Base-by-base conservation (phyloP, 2,329 filamentous ascomycete genomes). In the Zasmidium cellare region DNA sequence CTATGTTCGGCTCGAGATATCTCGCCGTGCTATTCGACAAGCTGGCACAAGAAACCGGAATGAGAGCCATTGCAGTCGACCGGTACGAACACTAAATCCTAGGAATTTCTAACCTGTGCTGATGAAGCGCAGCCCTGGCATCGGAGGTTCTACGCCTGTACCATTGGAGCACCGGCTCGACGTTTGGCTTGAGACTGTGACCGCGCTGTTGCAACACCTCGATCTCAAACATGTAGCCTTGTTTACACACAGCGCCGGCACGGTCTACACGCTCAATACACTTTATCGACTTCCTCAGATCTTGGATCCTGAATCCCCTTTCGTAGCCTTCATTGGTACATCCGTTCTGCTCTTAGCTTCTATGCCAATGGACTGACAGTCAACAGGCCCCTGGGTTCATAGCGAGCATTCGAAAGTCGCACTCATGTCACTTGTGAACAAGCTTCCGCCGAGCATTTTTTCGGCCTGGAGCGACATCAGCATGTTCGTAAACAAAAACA, bases 251-350 rank as follows among this genome's bases (percentile, higher is more conserved):
- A 75, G 71, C 20, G 72, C 74, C 0, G 79, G 79, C 1, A 76
- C 76, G 0, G 68, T 79, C 1, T 80, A 77, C 57, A 60, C 72
- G 3, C 65, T 81, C 22, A 80, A 80, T 54, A 74, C 76, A 3
- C 64, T 80, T 18, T 63, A 64, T 28, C 61, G 69, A 7, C 65
- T 69, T 28, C 74, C 70, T 3, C 51, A 69, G 5, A 62, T 78
- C 19, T 67, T 79, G 58, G 65, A 66, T 47, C 67, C 58, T 22
- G 67, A 64, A 56, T 62, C 45, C 53, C 68, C 65, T 6, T 77
- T 59, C 64, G 68, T 64, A 45, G 67, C 63, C 6, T 59, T 75
- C 41, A 63, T 72, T n/a, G 65, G 67, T 61, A 48, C 9, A 55
- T 7, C 28, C 20, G 44, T 9, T n/a, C n/a, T 9, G 18, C 24